phyloP scores from a whole-genome alignment of 2,329 filamentous ascomycete species.

The Colletotrichum sp. region DNA sequence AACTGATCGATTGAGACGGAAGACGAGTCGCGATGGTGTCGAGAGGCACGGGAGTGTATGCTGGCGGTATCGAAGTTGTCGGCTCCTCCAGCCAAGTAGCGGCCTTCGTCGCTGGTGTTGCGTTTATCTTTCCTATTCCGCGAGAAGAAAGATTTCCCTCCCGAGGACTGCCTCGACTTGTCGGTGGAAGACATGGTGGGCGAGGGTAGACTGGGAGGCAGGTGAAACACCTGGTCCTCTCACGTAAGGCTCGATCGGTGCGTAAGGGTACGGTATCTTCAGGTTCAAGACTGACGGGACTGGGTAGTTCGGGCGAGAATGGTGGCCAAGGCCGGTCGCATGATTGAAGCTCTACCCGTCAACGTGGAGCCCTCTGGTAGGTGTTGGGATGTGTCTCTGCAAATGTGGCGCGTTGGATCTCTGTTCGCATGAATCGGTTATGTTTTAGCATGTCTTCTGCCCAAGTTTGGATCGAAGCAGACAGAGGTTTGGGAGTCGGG shows the following conservation, averaged over 20 bases:
- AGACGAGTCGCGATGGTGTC: conserved; percentile 80
- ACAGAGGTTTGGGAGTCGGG: conserved; percentile 1
- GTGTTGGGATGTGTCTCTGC: background rate
- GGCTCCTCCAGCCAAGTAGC: conserved; percentile 56
- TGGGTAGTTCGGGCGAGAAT: conserved; percentile 18
- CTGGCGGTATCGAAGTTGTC: conserved; percentile 65
- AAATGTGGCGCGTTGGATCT: conserved; percentile 14
- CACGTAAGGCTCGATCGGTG: conserved; percentile 15
- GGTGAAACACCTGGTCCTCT: conserved; percentile 23
- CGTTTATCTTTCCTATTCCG: conserved; percentile 79
- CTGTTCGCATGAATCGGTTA: conserved; percentile 22
- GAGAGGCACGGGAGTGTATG: conserved; percentile 72
- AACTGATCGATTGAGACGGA: conserved; percentile 73
- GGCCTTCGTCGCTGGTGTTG: conserved; percentile 63
- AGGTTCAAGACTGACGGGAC: conserved; percentile 16
- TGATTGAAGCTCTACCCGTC: conserved; percentile 32
- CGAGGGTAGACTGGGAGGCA: conserved; percentile 16
- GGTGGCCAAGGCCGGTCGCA: conserved; percentile 42
- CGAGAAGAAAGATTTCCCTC: conserved; percentile 83
- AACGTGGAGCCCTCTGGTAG: conserved; percentile 12
- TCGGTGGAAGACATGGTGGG: conserved; percentile 68
- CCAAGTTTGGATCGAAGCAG: conserved; percentile 17
- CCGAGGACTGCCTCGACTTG: conserved; percentile 82
- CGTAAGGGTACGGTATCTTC: background rate
- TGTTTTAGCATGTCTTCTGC: conserved; percentile 24